Evolutionary conservation across 768 basidiomycete species (phyloP).

Genomic region (Agrocybe praecox): DNA sequence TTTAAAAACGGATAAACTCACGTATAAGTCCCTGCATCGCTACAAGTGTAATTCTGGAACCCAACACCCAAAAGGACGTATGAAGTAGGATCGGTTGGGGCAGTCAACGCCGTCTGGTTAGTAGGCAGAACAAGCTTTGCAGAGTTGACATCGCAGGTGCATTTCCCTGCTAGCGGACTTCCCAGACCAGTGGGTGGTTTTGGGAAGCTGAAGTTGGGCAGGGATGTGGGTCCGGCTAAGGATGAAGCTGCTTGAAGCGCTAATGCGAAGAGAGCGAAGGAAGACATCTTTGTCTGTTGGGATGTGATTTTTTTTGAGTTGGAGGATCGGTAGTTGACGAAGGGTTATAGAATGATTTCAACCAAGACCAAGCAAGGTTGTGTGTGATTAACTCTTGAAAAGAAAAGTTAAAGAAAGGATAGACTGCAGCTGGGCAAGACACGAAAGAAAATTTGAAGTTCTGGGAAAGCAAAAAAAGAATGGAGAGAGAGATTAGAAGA

Average conservation of each 20-base stretch:
- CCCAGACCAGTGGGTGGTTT: constrained; percentile 7
- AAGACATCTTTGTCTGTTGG: constrained; percentile 9
- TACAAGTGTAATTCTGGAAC: constrained; percentile 60
- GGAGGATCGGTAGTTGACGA: not conserved
- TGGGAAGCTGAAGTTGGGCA: constrained; percentile 2
- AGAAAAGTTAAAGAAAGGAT: constrained; percentile 1
- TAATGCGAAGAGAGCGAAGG: constrained; percentile 14
- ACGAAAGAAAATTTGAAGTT: not conserved
- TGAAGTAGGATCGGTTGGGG: constrained; percentile 33
- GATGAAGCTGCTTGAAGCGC: constrained; percentile 17
- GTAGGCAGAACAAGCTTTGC: constrained; percentile 29
- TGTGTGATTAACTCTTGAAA: too few species aligned
- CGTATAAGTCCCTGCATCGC: constrained; percentile 41
- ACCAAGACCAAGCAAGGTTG: not conserved
- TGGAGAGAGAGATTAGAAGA: not conserved
- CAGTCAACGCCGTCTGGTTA: constrained; percentile 32
- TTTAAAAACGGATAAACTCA: constrained; percentile 25
- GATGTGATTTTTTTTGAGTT: not conserved
- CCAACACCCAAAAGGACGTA: constrained; percentile 50
- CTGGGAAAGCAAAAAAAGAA: not conserved
- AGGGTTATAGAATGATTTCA: not conserved
- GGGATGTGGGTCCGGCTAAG: constrained; percentile 17
- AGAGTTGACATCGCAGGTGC: constrained; percentile 24
- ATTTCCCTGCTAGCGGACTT: constrained; percentile 5
- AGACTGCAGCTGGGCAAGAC: not conserved